These are phyloP conservation scores for Gentiana macrophylla DNA, from an alignment of 257 asterid species.

Conservation along the genomic window DNA sequence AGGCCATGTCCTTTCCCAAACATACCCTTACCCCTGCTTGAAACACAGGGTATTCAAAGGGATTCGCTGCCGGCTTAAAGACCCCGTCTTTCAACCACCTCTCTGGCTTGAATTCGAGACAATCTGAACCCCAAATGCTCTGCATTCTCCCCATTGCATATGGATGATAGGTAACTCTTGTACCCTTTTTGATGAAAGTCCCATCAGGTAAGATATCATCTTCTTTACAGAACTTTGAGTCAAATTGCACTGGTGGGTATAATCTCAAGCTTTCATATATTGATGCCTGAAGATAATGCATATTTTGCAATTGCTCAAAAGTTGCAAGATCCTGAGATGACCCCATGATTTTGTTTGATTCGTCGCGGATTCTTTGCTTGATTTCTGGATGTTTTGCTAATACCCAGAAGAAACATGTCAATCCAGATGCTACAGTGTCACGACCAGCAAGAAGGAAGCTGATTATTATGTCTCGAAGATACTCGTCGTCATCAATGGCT, in stretches of 20 bases:
- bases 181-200: constrained; percentile 32
- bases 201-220: constrained; percentile 78
- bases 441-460: constrained; percentile 66
- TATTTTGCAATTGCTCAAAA: background rate
- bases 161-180: constrained; percentile 65
- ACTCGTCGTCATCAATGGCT: constrained; percentile 24
- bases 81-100: constrained; percentile 24
- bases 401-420: constrained; percentile 63
- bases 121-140: constrained; percentile 52
- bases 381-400: constrained; percentile 30
- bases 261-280: constrained; percentile 72
- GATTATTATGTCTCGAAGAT: constrained; percentile 40
- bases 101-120: constrained; percentile 55
- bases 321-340: constrained; percentile 29
- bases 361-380: constrained; percentile 28
- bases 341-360: constrained; percentile 13
- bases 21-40: constrained; percentile 82
- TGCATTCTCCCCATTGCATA: constrained; percentile 82
- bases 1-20: constrained; percentile 62
- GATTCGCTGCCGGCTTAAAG: background rate
- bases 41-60: constrained; percentile 60
- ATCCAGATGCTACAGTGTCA: constrained; percentile 57
- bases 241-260: constrained; percentile 97
- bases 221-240: constrained; percentile 54
- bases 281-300: constrained; percentile 37